Base-by-base conservation (phyloP, 129 eudicot genomes). In the Artemisia argyi region DNA sequence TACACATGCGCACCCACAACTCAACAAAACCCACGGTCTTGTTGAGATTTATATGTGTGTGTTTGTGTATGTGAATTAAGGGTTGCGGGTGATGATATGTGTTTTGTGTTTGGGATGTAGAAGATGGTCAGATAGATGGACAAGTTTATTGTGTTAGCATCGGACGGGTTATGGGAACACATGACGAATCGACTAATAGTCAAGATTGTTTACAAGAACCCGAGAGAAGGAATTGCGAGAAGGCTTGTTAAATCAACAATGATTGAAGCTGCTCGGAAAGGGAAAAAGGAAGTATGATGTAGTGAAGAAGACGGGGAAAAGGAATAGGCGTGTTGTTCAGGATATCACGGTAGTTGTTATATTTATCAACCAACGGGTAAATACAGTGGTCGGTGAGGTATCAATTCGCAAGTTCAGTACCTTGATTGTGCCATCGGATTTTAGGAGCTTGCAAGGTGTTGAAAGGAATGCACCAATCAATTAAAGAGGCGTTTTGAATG, bases 81-180 rank as follows among this genome's bases (percentile, higher is more conserved):
- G 28, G 28, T 26, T 26, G 28, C 3, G 28, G 3, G 3, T 2
- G 28, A 26, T 26, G 3, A 26, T 2, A 26, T 26, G 28, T 26
- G 3, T 0, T 26, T 26, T 26, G 28, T 3, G 3, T 3, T 26
- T 26, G 28, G 28, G 3, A 26, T 26, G 28, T 26, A 26, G 28
- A 26, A 28, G 30, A 28, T 28, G 30, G 30, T 28, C 30, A 28
- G 3, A 28, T 28, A 28, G 30, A 28, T 28, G 30, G 96, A 89
- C 76, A 84, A 87, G 75, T 92, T 92, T 75, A 48, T 92, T 50
- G 92, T 92, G 50, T 92, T 92, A 75, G 98, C 96, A 67, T 89
- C 98, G 0, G 98, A 89, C 80, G 98, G 98, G 57, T 86, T 92
- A 11, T 92, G 96, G 98, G 96, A 89, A 54, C 85, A 79, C 78